Conservation (phyloP, 1,284 basidiomycete species). For the Pseudozyma hubeiensis region DNA sequence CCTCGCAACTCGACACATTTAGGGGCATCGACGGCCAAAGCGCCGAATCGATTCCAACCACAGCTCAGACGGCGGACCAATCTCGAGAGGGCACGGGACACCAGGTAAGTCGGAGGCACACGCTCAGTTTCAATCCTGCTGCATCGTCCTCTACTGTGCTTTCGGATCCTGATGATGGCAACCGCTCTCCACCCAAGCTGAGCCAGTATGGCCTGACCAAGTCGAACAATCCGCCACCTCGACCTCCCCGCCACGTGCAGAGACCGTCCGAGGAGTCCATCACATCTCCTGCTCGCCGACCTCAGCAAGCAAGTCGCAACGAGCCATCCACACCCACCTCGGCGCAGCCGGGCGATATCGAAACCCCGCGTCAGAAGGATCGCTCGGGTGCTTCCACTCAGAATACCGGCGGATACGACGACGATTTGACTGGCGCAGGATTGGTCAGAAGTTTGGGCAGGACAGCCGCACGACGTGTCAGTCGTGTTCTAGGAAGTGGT, state of each 20-base stretch:
- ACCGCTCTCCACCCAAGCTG: slow-evolving; percentile 18
- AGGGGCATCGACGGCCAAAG: background rate
- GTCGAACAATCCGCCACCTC: slow-evolving; percentile 27
- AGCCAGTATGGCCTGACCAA: slow-evolving; percentile 30
- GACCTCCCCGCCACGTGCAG: slow-evolving; percentile 31
- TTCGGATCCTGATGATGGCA: background rate
- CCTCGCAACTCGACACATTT: slow-evolving; percentile 27
- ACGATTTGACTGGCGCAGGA: background rate
- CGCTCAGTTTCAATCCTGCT: slow-evolving; percentile 11
- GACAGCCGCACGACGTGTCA: slow-evolving; percentile 28
- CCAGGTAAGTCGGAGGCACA: slow-evolving; percentile 11
- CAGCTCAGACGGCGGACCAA: background rate
- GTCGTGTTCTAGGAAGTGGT: slow-evolving; percentile 26
- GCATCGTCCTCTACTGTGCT: background rate
- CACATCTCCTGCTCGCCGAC: slow-evolving; percentile 5
- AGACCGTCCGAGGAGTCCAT: slow-evolving; percentile 32
- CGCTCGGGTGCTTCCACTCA: background rate
- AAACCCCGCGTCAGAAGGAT: slow-evolving; percentile 17
- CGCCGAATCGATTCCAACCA: background rate
- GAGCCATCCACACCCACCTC: slow-evolving; percentile 20
- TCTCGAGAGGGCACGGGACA: background rate
- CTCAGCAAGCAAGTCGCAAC: background rate
- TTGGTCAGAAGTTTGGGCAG: slow-evolving; percentile 29
- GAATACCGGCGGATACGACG: background rate
- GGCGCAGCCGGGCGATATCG: slow-evolving; percentile 4